Percentiles rank a stretch among this genome's conserved stretches.
Evolutionary conservation across 192 early-diverging fungal genomes (phyloP).

Genomic region (Backusella liffmaniae): DNA sequence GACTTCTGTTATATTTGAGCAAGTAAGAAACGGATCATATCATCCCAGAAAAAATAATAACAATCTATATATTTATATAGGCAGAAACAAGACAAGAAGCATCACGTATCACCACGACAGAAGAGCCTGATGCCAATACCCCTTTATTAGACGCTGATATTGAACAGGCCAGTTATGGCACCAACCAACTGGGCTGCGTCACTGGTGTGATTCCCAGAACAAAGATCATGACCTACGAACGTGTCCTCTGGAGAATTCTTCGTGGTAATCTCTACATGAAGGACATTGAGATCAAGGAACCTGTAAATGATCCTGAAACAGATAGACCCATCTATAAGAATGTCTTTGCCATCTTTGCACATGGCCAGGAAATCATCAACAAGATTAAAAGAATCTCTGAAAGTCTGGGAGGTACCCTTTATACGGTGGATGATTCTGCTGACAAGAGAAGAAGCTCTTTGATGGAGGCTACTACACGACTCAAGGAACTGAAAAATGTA

Average conservation of each 20-base stretch:
- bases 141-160: constrained; percentile 59
- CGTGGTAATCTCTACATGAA: constrained; percentile 97
- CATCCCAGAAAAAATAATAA: not conserved
- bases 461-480: constrained; percentile 73
- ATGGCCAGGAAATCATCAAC: constrained; percentile 85
- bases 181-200: constrained; percentile 75
- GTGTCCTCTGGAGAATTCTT: constrained; percentile 94
- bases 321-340: constrained; percentile 92
- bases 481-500: constrained; percentile 78
- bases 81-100: constrained; percentile 9
- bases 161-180: constrained; percentile 31
- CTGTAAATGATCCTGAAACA: constrained; percentile 83
- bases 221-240: constrained; percentile 86
- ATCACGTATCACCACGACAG: constrained; percentile 1
- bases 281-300: constrained; percentile 91
- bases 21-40: constrained; percentile 42
- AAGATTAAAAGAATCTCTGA: constrained; percentile 95
- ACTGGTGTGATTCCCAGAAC: constrained; percentile 92
- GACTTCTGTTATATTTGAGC: constrained; percentile 79
- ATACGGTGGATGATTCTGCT: constrained; percentile 78
- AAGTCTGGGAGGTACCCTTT: constrained; percentile 94
- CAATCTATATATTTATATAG: not conserved
- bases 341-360: constrained; percentile 98
- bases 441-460: constrained; percentile 85
- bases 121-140: constrained; percentile 34